Percentiles rank a stretch among this genome's conserved stretches.
Conservation (phyloP, 305 asterid species). For the Fraxinus ornus region DNA sequence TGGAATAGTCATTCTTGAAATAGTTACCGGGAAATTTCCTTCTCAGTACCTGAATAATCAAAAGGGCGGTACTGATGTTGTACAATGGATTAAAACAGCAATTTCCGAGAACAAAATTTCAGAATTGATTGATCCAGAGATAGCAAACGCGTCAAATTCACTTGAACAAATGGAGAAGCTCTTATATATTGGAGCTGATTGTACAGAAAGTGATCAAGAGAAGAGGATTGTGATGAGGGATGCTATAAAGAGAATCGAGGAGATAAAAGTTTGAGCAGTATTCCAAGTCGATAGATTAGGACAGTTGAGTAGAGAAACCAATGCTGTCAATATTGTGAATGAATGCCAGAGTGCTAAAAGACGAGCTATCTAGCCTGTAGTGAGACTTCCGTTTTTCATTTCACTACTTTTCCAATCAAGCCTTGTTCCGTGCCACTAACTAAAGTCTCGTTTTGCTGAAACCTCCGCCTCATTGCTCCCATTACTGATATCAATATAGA, state of each 20-base stretch:
- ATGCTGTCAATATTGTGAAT: background rate
- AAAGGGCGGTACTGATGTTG: constrained; percentile 80
- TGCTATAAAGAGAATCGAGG: constrained; percentile 64
- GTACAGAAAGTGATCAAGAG: constrained; percentile 53
- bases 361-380: background rate
- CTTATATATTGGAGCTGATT: constrained; percentile 55
- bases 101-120: constrained; percentile 40
- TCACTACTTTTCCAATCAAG: background rate
- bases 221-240: constrained; percentile 64
- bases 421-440: background rate
- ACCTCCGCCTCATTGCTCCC: background rate
- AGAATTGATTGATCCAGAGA: constrained; percentile 75
- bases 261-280: constrained; percentile 39
- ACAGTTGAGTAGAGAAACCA: background rate
- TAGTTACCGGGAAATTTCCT: constrained; percentile 73
- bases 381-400: background rate
- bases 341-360: background rate
- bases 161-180: constrained; percentile 55
- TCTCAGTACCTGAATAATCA: constrained; percentile 70
- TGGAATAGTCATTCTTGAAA: constrained; percentile 71
- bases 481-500: too few relatives aligned
- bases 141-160: constrained; percentile 30
- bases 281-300: constrained; percentile 18
- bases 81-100: constrained; percentile 58
- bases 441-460: background rate